phyloP scores from a whole-genome alignment of 768 basidiomycete genomes.

The Sistotremastrum niveocremeum region DNA sequence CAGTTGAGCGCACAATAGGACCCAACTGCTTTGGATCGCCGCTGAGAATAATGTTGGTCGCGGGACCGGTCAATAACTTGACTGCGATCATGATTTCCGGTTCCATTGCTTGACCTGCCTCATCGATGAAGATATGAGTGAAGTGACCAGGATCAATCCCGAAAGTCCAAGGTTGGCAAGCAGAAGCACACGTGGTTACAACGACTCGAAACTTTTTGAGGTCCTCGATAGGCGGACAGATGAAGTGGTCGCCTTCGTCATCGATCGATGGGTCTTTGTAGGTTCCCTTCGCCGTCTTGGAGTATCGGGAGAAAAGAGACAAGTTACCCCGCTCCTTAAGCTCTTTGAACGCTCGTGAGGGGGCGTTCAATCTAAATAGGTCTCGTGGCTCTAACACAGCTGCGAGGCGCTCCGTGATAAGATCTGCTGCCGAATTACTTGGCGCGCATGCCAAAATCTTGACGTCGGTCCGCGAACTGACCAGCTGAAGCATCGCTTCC shows the following conservation, averaged over 20 bases:
- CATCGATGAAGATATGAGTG: conserved; percentile 56
- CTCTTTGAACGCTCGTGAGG: conserved; percentile 1
- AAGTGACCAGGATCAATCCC: conserved; percentile 51
- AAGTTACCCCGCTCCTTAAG: neutral
- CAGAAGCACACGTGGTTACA: conserved; percentile 54
- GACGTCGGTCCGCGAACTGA: neutral
- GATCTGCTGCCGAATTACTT: conserved; percentile 11
- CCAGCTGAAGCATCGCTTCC: conserved; percentile 8
- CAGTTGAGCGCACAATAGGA: conserved; percentile 45
- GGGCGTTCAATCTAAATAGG: conserved; percentile 9
- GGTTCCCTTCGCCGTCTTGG: too few relatives aligned
- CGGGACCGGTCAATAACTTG: conserved; percentile 39
- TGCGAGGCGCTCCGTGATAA: conserved; percentile 7
- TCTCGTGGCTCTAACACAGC: conserved; percentile 12
- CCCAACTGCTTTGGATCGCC: conserved; percentile 66
- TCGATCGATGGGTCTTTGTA: neutral
- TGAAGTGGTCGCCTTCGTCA: conserved; percentile 17
- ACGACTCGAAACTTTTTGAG: conserved; percentile 37
- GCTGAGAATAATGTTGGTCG: conserved; percentile 46
- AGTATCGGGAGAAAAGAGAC: neutral
- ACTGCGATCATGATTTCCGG: conserved; percentile 51
- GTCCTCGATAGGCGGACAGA: conserved; percentile 23
- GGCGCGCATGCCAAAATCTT: conserved; percentile 10
- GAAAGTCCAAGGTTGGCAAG: conserved; percentile 38
- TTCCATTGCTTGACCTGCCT: conserved; percentile 62